Base-by-base conservation (phyloP, 805 yeast species). In the Pichia nanzhaoensis region DNA sequence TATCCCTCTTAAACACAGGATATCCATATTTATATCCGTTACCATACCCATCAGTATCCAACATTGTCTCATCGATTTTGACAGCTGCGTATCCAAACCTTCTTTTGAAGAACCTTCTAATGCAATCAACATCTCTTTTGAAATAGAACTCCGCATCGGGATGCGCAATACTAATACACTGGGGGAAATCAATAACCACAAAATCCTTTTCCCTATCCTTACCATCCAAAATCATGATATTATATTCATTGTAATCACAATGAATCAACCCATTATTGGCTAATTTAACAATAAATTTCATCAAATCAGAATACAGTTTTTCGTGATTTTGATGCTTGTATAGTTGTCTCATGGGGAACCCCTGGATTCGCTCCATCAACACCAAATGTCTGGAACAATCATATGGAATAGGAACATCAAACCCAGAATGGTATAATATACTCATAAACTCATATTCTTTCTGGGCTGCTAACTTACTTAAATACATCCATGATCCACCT, bases 221-320 rank as follows among this genome's bases (percentile, higher is more conserved):
- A 24, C 53, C 55, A 21, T 64, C 65, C 34, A 84, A 71, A 27
- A 88, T 80, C 76, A 93, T 87, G 54, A 93, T 88, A 63, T 93
- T 93, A 65, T 93, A 93, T 67, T 93, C 99, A 64, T 93, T 93
- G 69, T 82, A 93, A 69, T 93, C 99, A 73, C 99, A 91, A 65
- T 93, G 99, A 44, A 93, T 89, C 45, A 93, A 71, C 1, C 99
- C 99, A 54, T 82, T 77, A 56, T 84, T 82, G 5, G 85, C 99
- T 43, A 93, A 68, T 50, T 79, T 75, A 13, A 90, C 95, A 18
- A 85, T 82, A 58, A 93, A 90, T 46, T 72, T 69, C 98, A 93
- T 91, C 58, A 93, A 70, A 45, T 87, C 83, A 24, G 88, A 80
- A 61, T 93, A 93, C 40, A 93, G 71, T 51, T 78, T 74, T 50